Percentiles rank a stretch among this genome's conserved stretches.
phyloP scores from a whole-genome alignment of 768 basidiomycete genomes.

The Auriculariales sp. region DNA sequence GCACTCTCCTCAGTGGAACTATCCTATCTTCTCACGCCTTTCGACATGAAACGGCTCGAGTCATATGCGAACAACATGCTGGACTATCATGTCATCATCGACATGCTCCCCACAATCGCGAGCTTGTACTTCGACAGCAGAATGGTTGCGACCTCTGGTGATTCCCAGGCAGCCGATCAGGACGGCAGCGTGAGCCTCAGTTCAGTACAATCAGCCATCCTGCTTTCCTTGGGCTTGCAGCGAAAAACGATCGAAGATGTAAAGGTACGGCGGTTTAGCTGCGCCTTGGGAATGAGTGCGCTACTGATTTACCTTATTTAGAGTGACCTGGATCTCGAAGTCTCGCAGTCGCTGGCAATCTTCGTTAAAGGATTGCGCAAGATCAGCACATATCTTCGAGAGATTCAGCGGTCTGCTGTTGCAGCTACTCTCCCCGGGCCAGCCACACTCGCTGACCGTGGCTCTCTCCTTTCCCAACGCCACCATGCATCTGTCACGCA shows the following conservation, averaged over 20 bases:
- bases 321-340: slow-evolving; percentile 70
- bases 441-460: slow-evolving; percentile 14
- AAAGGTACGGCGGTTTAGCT: slow-evolving; percentile 38
- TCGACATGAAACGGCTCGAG: slow-evolving; percentile 89
- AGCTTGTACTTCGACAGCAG: slow-evolving; percentile 68
- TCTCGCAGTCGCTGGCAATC: slow-evolving; percentile 76
- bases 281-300: neutral
- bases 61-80: slow-evolving; percentile 93
- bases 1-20: slow-evolving; percentile 35
- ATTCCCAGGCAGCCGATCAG: neutral
- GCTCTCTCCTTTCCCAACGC: slow-evolving; percentile 13
- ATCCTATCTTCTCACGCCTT: slow-evolving; percentile 61
- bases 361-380: slow-evolving; percentile 86
- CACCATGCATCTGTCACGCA: slow-evolving; percentile 23
- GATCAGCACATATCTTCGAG: slow-evolving; percentile 57
- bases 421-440: slow-evolving; percentile 42
- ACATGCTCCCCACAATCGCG: slow-evolving; percentile 72
- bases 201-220: slow-evolving; percentile 81
- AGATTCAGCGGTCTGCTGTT: slow-evolving; percentile 69
- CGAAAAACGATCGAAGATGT: slow-evolving; percentile 80
- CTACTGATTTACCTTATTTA: slow-evolving; percentile 14
- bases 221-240: slow-evolving; percentile 81
- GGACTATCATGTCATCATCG: slow-evolving; percentile 92
- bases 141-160: slow-evolving; percentile 26
- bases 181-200: slow-evolving; percentile 56